Percentiles rank a stretch among this genome's conserved stretches.
phyloP scores from a whole-genome alignment of 805 yeast genomes.

The Metschnikowia gelsemii region DNA sequence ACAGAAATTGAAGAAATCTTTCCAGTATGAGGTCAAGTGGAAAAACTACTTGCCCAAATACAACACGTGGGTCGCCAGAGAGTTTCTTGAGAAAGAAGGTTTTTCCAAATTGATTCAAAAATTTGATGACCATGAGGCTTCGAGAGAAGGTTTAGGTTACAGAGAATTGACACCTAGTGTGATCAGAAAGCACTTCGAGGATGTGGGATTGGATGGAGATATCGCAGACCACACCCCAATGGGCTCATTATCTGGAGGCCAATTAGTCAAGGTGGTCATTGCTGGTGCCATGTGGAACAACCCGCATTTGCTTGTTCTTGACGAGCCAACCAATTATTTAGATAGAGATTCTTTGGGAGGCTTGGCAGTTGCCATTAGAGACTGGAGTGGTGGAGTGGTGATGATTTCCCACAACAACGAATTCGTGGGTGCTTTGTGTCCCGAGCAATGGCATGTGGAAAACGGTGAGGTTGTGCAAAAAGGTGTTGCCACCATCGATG shows the following conservation, averaged over 20 bases:
- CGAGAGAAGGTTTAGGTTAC: conserved; percentile 50
- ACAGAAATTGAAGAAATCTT: conserved; percentile 92
- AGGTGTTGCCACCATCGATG: conserved; percentile 75
- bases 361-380: conserved; percentile 94
- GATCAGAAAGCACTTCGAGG: conserved; percentile 95
- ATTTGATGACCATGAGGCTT: conserved; percentile 49
- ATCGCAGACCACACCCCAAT: conserved; percentile 97
- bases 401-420: conserved; percentile 98
- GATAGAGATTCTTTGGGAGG: conserved; percentile 99
- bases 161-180: conserved; percentile 78
- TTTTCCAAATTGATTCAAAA: conserved; percentile 44
- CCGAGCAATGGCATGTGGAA: conserved; percentile 97
- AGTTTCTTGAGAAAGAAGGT: conserved; percentile 60
- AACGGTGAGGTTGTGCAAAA: conserved; percentile 85
- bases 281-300: conserved; percentile 99
- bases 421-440: conserved; percentile 95
- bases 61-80: conserved; percentile 92
- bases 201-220: conserved; percentile 95
- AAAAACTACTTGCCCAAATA: conserved; percentile 85
- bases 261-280: conserved; percentile 94
- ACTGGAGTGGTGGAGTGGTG: conserved; percentile 97
- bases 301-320: conserved; percentile 93
- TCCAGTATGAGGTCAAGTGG: conserved; percentile 98
- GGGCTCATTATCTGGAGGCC: conserved; percentile 97
- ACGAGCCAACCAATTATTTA: conserved; percentile 97